Evolutionary conservation across 2,329 filamentous ascomycete species (phyloP).

Genomic region (Nannizzia gypsea): DNA sequence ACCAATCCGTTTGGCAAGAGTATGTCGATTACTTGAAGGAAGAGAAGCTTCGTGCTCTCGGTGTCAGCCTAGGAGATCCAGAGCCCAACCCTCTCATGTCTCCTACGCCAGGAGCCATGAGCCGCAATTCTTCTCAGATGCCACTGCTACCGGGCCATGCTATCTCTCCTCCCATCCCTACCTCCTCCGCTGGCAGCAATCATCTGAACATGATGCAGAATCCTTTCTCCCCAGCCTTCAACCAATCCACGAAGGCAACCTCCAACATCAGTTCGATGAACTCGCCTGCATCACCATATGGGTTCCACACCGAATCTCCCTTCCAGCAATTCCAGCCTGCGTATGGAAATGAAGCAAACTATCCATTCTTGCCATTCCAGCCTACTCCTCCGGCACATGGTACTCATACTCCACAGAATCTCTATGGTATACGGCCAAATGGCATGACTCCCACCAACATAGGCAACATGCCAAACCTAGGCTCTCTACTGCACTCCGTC

Average conservation of each 20-base stretch:
- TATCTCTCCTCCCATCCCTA: slow-evolving; percentile 72
- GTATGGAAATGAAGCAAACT: slow-evolving; percentile 52
- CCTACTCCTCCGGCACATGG: slow-evolving; percentile 45
- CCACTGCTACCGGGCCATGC: slow-evolving; percentile 48
- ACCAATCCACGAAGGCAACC: slow-evolving; percentile 50
- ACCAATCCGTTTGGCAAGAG: slow-evolving; percentile 52
- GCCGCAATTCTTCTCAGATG: slow-evolving; percentile 61
- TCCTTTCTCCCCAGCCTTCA: slow-evolving; percentile 51
- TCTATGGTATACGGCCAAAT: slow-evolving; percentile 29
- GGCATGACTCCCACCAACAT: slow-evolving; percentile 49
- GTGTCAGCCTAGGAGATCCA: slow-evolving; percentile 68
- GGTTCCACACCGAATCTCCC: slow-evolving; percentile 39
- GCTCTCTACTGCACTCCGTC: slow-evolving; percentile 46
- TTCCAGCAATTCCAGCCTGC: slow-evolving; percentile 26
- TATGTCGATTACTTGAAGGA: slow-evolving; percentile 78
- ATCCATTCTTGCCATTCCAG: slow-evolving; percentile 54
- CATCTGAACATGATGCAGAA: slow-evolving; percentile 47
- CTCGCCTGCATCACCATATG: slow-evolving; percentile 59
- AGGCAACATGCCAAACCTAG: slow-evolving; percentile 32
- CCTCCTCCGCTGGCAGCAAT: slow-evolving; percentile 65
- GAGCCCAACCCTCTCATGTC: slow-evolving; percentile 57
- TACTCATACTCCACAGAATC: slow-evolving; percentile 33
- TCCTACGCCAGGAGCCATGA: slow-evolving; percentile 45
- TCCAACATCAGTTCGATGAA: slow-evolving; percentile 53
- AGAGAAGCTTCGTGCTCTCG: slow-evolving; percentile 81